Evolutionary conservation across 306 rosid genomes (phyloP), one percentile per base, ranked within the genome.

Genomic region (Cucumis sativus): DNA sequence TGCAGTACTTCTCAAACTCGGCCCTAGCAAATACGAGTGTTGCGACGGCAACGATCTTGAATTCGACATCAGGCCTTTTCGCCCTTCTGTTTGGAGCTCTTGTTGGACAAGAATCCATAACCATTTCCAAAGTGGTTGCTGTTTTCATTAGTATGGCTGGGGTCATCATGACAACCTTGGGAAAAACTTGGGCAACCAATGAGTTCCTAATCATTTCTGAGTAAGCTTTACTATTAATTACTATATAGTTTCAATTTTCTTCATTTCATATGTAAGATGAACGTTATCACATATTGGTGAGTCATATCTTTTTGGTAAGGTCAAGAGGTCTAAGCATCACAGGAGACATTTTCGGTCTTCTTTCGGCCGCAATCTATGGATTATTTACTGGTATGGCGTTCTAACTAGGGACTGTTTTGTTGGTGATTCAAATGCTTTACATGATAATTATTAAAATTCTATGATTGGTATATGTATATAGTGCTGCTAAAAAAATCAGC

Each of bases 1-100:
- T 76, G 85, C 90, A 89, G 95, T 91, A 91, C 80, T 76, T 88
- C 75, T 87, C 95, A 8, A 88, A 84, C 80, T 84, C 91, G 60
- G 95, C 95, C 23, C 88, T 91, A 64, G 91, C 87, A 49, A 88
- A 91, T 76, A 91, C 92, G 11, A 91, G 95, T 67, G 95, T 91
- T 37, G 90, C 84, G 6, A 91, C 88, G 56, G 86, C 92, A 59
- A 91, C 95, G 1, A 89, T 91, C 68, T 76, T 91, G 55, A 91
- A 82, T 72, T 89, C 97, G 12, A 85, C 85, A 0, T 89, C 95
- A 5, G 86, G 97, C 66, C 88, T 89, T 79, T 91, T 91, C 65
- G 87, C 92, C 21, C 92, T 91, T 59, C 79, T 89, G 70, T 86
- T 89, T 73, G 95, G 95, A 85, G 89, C 88, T 78, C 59, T 89